Base-by-base conservation (phyloP, 164 flowering plant species). In the Macadamia tetraphylla region DNA sequence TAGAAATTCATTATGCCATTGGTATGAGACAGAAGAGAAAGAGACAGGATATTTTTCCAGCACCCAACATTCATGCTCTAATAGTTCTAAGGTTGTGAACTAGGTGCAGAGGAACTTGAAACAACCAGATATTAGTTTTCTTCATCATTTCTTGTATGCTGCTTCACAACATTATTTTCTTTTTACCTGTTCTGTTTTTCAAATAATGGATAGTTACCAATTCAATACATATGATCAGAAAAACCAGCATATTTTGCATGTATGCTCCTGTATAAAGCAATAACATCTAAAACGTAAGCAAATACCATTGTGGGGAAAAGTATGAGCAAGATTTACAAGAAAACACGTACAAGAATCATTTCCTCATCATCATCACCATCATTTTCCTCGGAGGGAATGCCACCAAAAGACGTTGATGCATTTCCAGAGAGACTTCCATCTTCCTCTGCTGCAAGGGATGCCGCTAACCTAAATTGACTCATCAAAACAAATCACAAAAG, bases 381-480 rank as follows among this genome's bases (percentile, higher is more conserved):
- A 13, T 71, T 79, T 46, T 85, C 88, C 60, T 78, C 81, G 42
- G 65, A 17, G 61, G 68, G 65, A 58, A 52, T 68, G 13, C 67
- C 78, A 67, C 67, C 74, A 76, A 63, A 73, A 66, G 87, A 74
- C 44, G 82, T 68, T 35, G 87, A 84, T 48, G 73, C 76, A 70
- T 60, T 70, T 43, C 59, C 62, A 63, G 44, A 30, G n/a, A 75
- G 31, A 63, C 58, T 57, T 46, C 67, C 78, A 60, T 74, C 75
- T 53, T 84, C 88, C 76, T 84, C 88, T 1, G 85, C 85, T 30
- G 79, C 84, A 75, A 86, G 77, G 32, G 86, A 84, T 53, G 90
- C 88, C 71, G 90, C 90, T 81, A 84, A 74, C 84, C 90, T 86
- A 74, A 62, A 76, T 58, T 51, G 68, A 73, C 69, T 66, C 69